Evolutionary conservation across 2,329 filamentous ascomycete species (phyloP).

Genomic region (Raffaelea deltoideospora): DNA sequence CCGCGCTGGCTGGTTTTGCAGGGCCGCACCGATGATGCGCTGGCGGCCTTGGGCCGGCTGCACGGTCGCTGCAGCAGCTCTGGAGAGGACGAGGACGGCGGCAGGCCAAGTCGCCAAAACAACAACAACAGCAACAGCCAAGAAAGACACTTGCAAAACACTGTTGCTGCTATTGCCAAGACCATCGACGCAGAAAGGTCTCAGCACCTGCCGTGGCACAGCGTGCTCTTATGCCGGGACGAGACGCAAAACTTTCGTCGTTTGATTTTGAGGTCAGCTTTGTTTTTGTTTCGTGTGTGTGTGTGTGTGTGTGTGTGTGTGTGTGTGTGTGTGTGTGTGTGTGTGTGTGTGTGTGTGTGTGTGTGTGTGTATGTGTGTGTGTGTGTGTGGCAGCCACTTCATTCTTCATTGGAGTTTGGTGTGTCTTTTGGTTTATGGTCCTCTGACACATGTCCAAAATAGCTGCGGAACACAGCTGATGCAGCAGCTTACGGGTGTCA

Average conservation of each 20-base stretch:
- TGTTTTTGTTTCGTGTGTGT: no score
- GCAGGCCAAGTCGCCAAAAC: constrained; percentile 20
- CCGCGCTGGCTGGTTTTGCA: constrained; percentile 37
- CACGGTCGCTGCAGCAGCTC: constrained; percentile 26
- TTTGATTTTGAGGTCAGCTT: constrained; percentile 14
- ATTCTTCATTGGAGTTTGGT: constrained; percentile 3
- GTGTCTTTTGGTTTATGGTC: not conserved
- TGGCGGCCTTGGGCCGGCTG: constrained; percentile 40
- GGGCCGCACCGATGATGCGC: constrained; percentile 39
- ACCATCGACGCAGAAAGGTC: not conserved
- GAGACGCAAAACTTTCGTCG: constrained; percentile 21
- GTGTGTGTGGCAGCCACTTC: not conserved
- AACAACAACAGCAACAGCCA: constrained; percentile 17
- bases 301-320: no score
- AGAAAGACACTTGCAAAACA: constrained; percentile 6
- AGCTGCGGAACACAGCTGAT: constrained; percentile 30
- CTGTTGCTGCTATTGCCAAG: not conserved
- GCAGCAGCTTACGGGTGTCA: constrained; percentile 29
- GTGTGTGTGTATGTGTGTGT: no score
- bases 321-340: no score
- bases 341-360: no score
- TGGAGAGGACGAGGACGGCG: constrained; percentile 12
- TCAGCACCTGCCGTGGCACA: constrained; percentile 11
- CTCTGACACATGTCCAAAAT: not conserved
- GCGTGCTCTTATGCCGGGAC: constrained; percentile 20